Conservation (phyloP, 2,329 filamentous ascomycete genomes). For the Chaetomium sp. region DNA sequence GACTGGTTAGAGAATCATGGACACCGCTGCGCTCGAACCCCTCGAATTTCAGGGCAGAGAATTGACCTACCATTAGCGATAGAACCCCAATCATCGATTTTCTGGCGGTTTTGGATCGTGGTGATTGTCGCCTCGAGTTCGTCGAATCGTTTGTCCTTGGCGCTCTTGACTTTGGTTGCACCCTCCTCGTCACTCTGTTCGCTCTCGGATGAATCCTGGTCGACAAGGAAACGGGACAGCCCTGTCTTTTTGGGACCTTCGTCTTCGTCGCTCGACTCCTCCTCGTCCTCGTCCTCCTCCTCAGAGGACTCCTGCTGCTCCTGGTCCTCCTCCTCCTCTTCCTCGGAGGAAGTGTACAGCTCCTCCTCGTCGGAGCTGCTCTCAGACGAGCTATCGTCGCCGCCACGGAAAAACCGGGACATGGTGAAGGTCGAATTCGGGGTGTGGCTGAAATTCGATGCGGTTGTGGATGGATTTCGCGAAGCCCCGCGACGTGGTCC, state of each 20-base stretch:
- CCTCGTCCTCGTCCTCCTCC: conserved; percentile 47
- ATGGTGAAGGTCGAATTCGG: conserved; percentile 37
- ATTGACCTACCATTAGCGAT: conserved; percentile 70
- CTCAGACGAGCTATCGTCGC: conserved; percentile 88
- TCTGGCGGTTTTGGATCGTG: conserved; percentile 91
- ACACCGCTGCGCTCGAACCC: neutral
- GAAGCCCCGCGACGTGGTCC: conserved; percentile 13
- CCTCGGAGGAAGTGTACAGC: conserved; percentile 70
- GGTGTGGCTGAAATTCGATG: neutral
- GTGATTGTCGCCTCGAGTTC: conserved; percentile 87
- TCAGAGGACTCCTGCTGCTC: conserved; percentile 47
- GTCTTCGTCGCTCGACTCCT: conserved; percentile 57
- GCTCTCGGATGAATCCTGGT: conserved; percentile 59
- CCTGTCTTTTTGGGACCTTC: conserved; percentile 62
- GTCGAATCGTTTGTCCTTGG: conserved; percentile 94
- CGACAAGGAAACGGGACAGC: conserved; percentile 77
- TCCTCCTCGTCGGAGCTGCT: conserved; percentile 95
- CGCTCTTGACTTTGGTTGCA: conserved; percentile 85
- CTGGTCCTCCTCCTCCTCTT: conserved; percentile 55
- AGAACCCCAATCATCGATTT: conserved; percentile 95
- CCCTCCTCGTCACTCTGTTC: conserved; percentile 80
- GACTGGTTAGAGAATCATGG: conserved; percentile 14
- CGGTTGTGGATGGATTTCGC: conserved; percentile 2
- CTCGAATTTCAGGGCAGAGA: neutral
- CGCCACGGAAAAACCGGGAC: conserved; percentile 97